Conservation (phyloP, 1,284 basidiomycete species). For the Austroboletus niveus region DNA sequence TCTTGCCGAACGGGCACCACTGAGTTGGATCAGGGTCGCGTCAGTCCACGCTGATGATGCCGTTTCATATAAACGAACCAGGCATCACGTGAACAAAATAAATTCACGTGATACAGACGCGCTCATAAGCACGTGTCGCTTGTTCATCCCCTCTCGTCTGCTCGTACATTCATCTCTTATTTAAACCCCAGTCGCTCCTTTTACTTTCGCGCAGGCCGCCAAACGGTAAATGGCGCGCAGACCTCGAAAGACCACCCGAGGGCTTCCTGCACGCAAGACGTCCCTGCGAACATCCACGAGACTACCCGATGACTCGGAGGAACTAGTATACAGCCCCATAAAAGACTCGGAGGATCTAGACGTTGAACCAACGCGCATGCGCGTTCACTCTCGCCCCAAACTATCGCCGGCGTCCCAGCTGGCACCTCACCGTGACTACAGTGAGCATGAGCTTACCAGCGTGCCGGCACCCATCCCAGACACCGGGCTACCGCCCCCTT, state of each 20-base stretch:
- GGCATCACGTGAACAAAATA: constrained; percentile 24
- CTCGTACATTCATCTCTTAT: constrained; percentile 7
- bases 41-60: too few species aligned
- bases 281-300: constrained; percentile 10
- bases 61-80: too few species aligned
- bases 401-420: constrained; percentile 10
- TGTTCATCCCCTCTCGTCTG: constrained; percentile 9
- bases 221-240: constrained; percentile 18
- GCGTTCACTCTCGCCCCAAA: constrained; percentile 7
- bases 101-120: constrained; percentile 32
- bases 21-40: too few species aligned
- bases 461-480: constrained; percentile 59
- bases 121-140: constrained; percentile 1
- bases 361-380: background rate
- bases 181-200: constrained; percentile 27
- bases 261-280: constrained; percentile 10
- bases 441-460: constrained; percentile 38
- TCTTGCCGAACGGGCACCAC: too few species aligned
- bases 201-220: constrained; percentile 29
- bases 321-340: constrained; percentile 11
- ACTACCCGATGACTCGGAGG: constrained; percentile 25
- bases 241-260: constrained; percentile 13
- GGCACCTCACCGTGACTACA: constrained; percentile 24
- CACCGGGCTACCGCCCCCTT: constrained; percentile 35
- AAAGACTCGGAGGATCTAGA: background rate